Evolutionary conservation across 768 basidiomycete genomes (phyloP), one percentile per base, ranked within the genome.

Genomic region (Sarcomyxa edulis): DNA sequence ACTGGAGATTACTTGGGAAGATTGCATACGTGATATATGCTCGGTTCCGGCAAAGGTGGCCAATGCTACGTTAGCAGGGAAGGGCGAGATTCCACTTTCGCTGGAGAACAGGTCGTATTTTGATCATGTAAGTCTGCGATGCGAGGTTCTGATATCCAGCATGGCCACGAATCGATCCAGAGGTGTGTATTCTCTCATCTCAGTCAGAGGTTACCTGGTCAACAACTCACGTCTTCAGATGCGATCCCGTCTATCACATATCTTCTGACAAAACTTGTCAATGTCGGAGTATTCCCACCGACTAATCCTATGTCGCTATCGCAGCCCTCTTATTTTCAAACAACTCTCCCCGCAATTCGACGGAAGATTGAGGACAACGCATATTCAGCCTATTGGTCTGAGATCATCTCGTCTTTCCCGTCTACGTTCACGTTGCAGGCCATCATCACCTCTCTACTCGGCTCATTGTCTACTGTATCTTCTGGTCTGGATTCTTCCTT

Each of bases 41-140:
- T 67, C 76, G 11, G 59, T 94, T 6, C 91, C 94, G 23, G 65
- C 67, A n/a, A 90, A 80, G 57, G 76, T 85, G 6, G 81, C 85
- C 16, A 96, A 97, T 60, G 72, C 74, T 2, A 55, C 38, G 9
- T 26, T 80, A 23, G 72, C 65, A 20, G 65, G 62, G 15, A 62
- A 63, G 32, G 52, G 50, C 20, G 51, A 48, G 3, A 50, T 72
- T 2, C 83, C 83, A 1, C 43, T 49, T 12, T 52, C 46, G 12
- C 59, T 96, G 31, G 71, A 78, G 51, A 66, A 78, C 45, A 72
- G 71, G 12, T 46, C 49, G 4, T 88, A 84, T 57, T 74, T 78
- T 53, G 65, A 71, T 37, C 50, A 64, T 30, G 38, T 88, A 18
- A 68, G 74, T 44, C 33, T 64, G 33, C 69, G 81, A 28, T 70